A percentile compares a stretch with the other conserved stretches of the same genome.
Evolutionary conservation across 2,329 filamentous ascomycete genomes (phyloP).

Genomic region (Fonsecaea nubica): DNA sequence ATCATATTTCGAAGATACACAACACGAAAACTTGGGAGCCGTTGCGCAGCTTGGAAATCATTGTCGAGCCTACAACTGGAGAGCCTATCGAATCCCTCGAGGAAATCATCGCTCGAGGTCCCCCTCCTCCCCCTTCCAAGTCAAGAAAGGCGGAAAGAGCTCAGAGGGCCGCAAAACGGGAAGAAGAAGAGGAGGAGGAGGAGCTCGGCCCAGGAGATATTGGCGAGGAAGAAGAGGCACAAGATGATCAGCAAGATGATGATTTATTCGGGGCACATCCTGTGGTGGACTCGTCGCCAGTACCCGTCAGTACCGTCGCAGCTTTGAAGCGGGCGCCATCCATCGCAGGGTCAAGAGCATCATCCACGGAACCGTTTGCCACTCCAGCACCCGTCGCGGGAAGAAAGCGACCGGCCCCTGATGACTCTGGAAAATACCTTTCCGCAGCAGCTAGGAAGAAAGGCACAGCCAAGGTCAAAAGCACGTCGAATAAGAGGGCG

Average conservation of each 20-base stretch:
- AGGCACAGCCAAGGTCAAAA: slow-evolving; percentile 38
- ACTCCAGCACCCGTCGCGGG: slow-evolving; percentile 35
- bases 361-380: slow-evolving; percentile 32
- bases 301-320: slow-evolving; percentile 12
- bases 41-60: slow-evolving; percentile 37
- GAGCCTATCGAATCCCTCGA: slow-evolving; percentile 39
- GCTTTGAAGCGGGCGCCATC: slow-evolving; percentile 36
- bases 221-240: slow-evolving; percentile 12
- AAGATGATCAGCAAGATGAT: slow-evolving; percentile 3
- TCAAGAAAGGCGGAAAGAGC: slow-evolving; percentile 28
- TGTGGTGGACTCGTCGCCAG: slow-evolving; percentile 7
- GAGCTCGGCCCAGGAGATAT: neutral
- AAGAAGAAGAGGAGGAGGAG: slow-evolving; percentile 23
- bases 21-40: slow-evolving; percentile 40
- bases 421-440: slow-evolving; percentile 27
- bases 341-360: slow-evolving; percentile 31
- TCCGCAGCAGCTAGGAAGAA: slow-evolving; percentile 38
- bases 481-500: slow-evolving; percentile 31
- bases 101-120: slow-evolving; percentile 38
- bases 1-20: slow-evolving; percentile 41
- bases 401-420: slow-evolving; percentile 38
- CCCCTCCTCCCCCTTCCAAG: slow-evolving; percentile 36
- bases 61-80: slow-evolving; percentile 38
- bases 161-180: slow-evolving; percentile 24
- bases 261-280: slow-evolving; percentile 11